phyloP scores from a whole-genome alignment of 2,329 filamentous ascomycete genomes.

The Xylariaceae sp. region DNA sequence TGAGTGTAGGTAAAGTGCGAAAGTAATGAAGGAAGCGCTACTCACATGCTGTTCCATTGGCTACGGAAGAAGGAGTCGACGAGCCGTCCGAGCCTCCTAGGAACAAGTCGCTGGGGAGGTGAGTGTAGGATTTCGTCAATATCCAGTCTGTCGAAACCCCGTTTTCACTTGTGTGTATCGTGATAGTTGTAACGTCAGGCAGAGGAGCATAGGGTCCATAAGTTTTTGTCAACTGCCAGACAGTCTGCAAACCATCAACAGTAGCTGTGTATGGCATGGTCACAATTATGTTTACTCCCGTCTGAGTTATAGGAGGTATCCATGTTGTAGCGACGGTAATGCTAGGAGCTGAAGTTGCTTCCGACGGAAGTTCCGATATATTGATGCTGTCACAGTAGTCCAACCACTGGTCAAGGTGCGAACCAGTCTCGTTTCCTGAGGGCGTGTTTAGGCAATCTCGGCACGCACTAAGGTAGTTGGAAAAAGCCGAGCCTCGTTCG shows the following conservation, averaged over 20 bases:
- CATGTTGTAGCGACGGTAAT: neutral
- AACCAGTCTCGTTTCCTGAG: neutral
- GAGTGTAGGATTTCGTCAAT: constrained; percentile 1
- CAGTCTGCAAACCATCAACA: neutral
- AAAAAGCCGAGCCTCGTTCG: neutral
- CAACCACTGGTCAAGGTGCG: neutral
- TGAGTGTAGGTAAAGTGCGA: too few relatives aligned
- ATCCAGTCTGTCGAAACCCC: constrained; percentile 1
- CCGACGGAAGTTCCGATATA: neutral
- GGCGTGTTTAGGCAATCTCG: neutral
- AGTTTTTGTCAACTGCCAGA: neutral
- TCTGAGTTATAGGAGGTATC: too few relatives aligned
- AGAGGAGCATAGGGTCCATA: neutral
- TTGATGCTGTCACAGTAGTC: constrained; percentile 2
- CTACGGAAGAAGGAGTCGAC: neutral
- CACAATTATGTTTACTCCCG: neutral
- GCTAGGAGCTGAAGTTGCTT: neutral
- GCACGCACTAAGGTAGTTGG: neutral
- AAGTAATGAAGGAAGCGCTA: neutral
- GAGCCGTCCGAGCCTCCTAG: neutral
- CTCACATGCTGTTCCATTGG: neutral
- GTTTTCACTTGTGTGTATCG: neutral
- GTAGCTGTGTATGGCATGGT: constrained; percentile 1
- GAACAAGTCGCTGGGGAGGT: neutral
- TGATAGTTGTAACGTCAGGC: neutral